Conservation (phyloP, 345 rosid genomes). For the Brassica nigra region DNA sequence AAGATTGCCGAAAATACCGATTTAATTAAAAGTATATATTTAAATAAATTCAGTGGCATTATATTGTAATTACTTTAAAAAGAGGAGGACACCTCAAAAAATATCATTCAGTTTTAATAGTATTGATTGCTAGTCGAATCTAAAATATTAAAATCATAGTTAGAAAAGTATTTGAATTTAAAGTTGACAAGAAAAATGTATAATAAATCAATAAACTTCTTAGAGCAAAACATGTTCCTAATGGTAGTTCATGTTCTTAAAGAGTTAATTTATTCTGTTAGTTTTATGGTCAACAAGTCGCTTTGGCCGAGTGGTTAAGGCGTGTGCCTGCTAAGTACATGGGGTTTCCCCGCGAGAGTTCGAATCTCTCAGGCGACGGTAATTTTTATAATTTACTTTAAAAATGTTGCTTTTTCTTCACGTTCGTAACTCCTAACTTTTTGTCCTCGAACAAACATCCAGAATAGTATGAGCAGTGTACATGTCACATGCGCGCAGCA, state of each 20-base stretch:
- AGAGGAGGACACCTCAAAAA: too few species aligned
- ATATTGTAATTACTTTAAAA: too few species aligned
- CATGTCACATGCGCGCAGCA: slow-evolving; percentile 36
- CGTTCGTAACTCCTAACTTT: background rate
- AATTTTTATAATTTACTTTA: background rate
- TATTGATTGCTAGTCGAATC: background rate
- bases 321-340: slow-evolving; percentile 74
- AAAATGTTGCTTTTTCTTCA: background rate
- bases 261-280: too few species aligned
- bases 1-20: too few species aligned
- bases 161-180: background rate
- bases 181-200: background rate
- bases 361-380: slow-evolving; percentile 81
- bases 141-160: background rate
- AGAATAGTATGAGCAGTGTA: slow-evolving; percentile 19
- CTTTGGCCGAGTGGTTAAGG: slow-evolving; percentile 71
- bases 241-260: too few species aligned
- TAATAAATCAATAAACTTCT: background rate
- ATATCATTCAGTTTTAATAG: too few species aligned
- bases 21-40: too few species aligned
- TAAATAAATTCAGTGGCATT: too few species aligned
- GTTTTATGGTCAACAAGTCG: slow-evolving; percentile 13
- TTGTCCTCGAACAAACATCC: slow-evolving; percentile 3
- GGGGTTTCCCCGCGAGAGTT: slow-evolving; percentile 77
- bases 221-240: background rate